These are phyloP conservation scores for Heterobasidion parviporum DNA, from an alignment of 1,284 basidiomycete species.

Conservation along the genomic window DNA sequence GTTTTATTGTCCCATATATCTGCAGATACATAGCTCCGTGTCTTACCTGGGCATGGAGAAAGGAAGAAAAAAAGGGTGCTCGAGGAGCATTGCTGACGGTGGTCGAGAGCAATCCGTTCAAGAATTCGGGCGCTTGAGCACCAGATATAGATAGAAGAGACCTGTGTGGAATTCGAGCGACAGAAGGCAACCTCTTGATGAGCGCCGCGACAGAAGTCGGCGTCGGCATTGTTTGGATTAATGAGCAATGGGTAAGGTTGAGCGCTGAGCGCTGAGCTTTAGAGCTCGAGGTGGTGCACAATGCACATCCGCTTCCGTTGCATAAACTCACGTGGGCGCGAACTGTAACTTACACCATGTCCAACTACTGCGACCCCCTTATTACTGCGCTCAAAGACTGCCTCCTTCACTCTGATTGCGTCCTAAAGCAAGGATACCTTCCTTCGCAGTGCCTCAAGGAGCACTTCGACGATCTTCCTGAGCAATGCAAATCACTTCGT, in stretches of 20 bases:
- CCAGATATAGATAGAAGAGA: conserved; percentile 74
- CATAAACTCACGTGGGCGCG: too few relatives aligned
- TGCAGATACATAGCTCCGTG: too few relatives aligned
- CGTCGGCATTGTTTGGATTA: conserved; percentile 18
- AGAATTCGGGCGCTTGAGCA: conserved; percentile 76
- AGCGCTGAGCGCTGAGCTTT: neutral
- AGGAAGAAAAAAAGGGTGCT: conserved; percentile 67
- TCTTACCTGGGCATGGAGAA: conserved; percentile 79
- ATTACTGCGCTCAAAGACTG: conserved; percentile 72
- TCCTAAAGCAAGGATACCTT: conserved; percentile 59
- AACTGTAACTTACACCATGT: conserved; percentile 36
- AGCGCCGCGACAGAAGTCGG: conserved; percentile 35
- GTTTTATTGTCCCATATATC: neutral
- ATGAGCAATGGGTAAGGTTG: neutral
- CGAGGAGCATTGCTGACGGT: conserved; percentile 42
- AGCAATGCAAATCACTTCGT: conserved; percentile 65
- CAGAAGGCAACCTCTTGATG: conserved; percentile 41
- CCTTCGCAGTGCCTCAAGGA: conserved; percentile 76
- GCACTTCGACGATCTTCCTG: conserved; percentile 66
- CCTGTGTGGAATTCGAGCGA: conserved; percentile 56
- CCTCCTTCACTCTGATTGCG: conserved; percentile 75
- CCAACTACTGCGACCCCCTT: conserved; percentile 70
- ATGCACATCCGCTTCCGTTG: too few relatives aligned
- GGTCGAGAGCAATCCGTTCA: conserved; percentile 80
- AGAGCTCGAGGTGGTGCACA: too few relatives aligned